phyloP scores from a whole-genome alignment of 257 asterid species.

The Solanum bulbocastanum region DNA sequence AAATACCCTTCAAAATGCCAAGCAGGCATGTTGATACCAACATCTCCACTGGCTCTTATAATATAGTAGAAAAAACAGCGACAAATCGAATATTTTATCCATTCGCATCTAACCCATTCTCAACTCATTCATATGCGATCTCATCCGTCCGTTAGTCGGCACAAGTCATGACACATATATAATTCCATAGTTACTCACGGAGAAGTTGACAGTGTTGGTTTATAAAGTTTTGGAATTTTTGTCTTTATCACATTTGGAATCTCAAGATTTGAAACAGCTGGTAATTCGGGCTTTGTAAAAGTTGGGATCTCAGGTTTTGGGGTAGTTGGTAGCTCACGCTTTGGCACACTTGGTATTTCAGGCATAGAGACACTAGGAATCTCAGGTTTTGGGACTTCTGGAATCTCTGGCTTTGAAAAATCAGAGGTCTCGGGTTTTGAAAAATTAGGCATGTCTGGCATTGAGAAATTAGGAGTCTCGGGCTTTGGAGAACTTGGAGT shows the following conservation, averaged over 20 bases:
- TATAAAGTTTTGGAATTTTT: not conserved
- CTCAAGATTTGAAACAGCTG: not conserved
- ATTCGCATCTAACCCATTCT: not conserved
- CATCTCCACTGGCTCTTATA: too few relatives aligned
- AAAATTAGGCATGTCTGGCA: not conserved
- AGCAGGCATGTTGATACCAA: too few relatives aligned
- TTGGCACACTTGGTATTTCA: not conserved
- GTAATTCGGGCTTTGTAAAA: slow-evolving; percentile 12
- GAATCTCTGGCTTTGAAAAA: not conserved
- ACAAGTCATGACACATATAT: not conserved
- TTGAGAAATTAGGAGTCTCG: not conserved
- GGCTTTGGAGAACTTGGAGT: not conserved
- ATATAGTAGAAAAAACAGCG: not conserved
- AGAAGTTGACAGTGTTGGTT: not conserved
- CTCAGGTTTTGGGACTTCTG: not conserved
- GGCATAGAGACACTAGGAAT: not conserved
- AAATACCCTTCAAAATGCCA: too few relatives aligned
- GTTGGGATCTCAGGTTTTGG: not conserved
- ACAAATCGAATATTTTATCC: not conserved
- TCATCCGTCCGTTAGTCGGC: not conserved
- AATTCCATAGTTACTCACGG: not conserved
- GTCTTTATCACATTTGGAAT: not conserved
- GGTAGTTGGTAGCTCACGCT: not conserved
- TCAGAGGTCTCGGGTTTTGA: not conserved
- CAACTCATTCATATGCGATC: not conserved